Evolutionary conservation across 1,139 yeast genomes (phyloP).

Genomic region (Dujonia santamariae): DNA sequence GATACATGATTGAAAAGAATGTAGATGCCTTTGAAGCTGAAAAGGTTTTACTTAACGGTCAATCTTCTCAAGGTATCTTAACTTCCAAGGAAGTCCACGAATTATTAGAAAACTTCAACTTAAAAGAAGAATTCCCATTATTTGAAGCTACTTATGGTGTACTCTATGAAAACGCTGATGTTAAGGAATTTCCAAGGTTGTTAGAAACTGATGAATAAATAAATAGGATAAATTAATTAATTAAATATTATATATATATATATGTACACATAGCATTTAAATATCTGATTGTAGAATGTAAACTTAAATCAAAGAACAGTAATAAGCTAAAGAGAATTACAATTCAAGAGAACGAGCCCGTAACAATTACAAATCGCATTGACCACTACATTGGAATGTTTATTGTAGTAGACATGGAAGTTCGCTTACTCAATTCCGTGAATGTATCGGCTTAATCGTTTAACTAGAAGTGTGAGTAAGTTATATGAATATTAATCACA

Average conservation of each 20-base stretch:
- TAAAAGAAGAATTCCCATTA: conserved; percentile 76
- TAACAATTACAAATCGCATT: no score
- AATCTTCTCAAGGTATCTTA: conserved; percentile 89
- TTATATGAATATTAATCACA: no score
- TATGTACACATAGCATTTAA: neutral
- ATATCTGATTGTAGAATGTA: neutral
- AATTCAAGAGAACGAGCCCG: no score
- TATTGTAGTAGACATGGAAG: no score
- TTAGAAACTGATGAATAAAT: conserved; percentile 33
- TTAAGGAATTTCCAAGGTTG: conserved; percentile 60
- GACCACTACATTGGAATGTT: no score
- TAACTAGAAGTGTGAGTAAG: no score
- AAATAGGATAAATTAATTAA: neutral
- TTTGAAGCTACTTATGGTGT: conserved; percentile 83
- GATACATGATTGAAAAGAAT: conserved; percentile 67
- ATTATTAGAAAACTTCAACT: conserved; percentile 59
- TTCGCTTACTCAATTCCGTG: no score
- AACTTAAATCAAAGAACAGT: no score
- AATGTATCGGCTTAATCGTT: no score
- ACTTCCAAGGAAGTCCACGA: conserved; percentile 90
- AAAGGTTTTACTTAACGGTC: conserved; percentile 80
- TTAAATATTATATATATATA: neutral
- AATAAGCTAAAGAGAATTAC: no score
- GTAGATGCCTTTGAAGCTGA: conserved; percentile 78
- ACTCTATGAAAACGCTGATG: conserved; percentile 67